Conservation (phyloP, 176 grass and related monocot species). For the Carex scoparia region DNA sequence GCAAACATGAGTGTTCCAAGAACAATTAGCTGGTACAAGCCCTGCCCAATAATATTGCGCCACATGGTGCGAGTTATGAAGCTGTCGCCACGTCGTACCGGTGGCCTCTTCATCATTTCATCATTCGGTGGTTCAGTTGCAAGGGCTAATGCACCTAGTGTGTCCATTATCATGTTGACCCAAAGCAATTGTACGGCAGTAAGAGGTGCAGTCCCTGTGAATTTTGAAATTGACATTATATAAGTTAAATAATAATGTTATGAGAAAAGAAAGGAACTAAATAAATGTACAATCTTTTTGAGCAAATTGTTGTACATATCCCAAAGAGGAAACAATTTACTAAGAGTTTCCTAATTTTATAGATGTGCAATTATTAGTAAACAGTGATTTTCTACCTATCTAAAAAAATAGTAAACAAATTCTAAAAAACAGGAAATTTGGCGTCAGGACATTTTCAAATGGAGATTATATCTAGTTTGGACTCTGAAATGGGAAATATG, state of each 20-base stretch:
- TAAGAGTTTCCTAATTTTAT: not conserved
- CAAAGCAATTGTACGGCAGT: conserved; percentile 93
- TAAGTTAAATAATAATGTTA: not conserved
- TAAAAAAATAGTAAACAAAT: too few relatives aligned
- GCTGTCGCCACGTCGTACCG: conserved; percentile 49
- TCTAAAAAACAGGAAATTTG: too few relatives aligned
- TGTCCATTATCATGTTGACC: conserved; percentile 99
- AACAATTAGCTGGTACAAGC: conserved; percentile 71
- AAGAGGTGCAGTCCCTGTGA: conserved; percentile 71
- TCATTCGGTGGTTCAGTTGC: conserved; percentile 89
- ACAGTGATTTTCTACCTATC: too few relatives aligned
- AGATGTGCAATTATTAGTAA: not conserved
- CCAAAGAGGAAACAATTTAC: not conserved
- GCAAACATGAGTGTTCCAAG: conserved; percentile 71
- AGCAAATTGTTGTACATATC: not conserved
- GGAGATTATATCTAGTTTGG: too few relatives aligned
- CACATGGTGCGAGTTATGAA: conserved; percentile 95
- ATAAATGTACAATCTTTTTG: not conserved
- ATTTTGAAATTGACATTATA: not conserved
- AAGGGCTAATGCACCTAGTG: conserved; percentile 81
- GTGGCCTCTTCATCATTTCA: conserved; percentile 84
- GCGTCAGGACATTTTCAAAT: too few relatives aligned
- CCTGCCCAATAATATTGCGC: conserved; percentile 89
- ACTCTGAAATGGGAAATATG: too few relatives aligned
- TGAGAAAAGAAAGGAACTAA: not conserved